A percentile compares a stretch with the other conserved stretches of the same genome.
Conservation (phyloP, 2,329 filamentous ascomycete species). For the Gliomastix tumulicola region DNA sequence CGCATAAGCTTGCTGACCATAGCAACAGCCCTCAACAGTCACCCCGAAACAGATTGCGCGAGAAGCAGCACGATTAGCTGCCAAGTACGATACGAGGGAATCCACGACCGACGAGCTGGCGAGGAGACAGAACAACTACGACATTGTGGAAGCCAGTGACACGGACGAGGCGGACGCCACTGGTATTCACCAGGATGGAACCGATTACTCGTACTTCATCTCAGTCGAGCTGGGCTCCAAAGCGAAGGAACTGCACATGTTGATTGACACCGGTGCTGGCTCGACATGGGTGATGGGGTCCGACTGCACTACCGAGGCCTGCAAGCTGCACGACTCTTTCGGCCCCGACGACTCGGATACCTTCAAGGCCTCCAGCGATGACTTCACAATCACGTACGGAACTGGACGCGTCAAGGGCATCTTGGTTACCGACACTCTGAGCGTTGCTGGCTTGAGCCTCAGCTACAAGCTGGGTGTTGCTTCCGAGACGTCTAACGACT, state of each 20-base stretch:
- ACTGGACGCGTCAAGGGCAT: constrained; percentile 65
- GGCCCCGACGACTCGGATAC: constrained; percentile 59
- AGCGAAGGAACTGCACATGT: constrained; percentile 48
- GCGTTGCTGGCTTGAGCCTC: constrained; percentile 58
- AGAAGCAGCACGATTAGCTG: constrained; percentile 26
- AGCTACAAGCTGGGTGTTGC: constrained; percentile 67
- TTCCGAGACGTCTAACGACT: constrained; percentile 64
- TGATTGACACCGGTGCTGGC: constrained; percentile 59
- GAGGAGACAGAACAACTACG: constrained; percentile 38
- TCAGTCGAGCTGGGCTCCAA: constrained; percentile 49
- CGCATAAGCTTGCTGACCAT: too few species aligned
- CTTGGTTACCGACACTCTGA: constrained; percentile 59
- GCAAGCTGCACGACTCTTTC: constrained; percentile 63
- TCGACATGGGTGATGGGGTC: constrained; percentile 81
- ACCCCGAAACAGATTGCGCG: constrained; percentile 27
- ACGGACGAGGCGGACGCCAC: constrained; percentile 40
- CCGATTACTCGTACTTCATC: constrained; percentile 60
- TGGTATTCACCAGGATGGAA: constrained; percentile 57
- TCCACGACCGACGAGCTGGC: constrained; percentile 9
- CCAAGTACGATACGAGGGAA: constrained; percentile 25
- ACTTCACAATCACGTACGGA: constrained; percentile 68
- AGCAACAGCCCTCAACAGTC: too few species aligned
- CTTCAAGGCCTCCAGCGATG: constrained; percentile 41
- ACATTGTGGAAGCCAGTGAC: constrained; percentile 35
- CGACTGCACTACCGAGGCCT: constrained; percentile 59